Evolutionary conservation across 805 yeast genomes (phyloP).

Genomic region (Lipomyces sp.): DNA sequence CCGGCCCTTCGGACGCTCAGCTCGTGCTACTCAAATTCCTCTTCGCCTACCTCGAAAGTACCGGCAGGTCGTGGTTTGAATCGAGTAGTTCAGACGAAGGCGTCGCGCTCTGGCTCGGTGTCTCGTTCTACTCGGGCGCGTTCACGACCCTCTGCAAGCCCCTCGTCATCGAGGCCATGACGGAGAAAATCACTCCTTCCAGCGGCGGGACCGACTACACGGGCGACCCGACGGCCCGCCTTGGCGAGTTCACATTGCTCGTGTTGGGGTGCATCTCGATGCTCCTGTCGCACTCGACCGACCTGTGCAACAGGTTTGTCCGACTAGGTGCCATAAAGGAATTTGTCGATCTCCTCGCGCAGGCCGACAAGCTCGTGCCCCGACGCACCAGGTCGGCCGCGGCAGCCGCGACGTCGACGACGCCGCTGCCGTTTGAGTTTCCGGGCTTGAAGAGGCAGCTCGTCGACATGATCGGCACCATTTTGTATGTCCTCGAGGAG

Average conservation of each 20-base stretch:
- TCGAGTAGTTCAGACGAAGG: background rate
- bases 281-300: constrained; percentile 4
- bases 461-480: constrained; percentile 62
- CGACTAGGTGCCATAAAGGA: constrained; percentile 7
- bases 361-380: constrained; percentile 16
- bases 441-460: constrained; percentile 66
- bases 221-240: background rate
- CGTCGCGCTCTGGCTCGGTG: constrained; percentile 2
- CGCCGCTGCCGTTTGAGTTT: constrained; percentile 36
- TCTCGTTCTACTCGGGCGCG: constrained; percentile 4
- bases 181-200: constrained; percentile 6
- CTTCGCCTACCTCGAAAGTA: constrained; percentile 15
- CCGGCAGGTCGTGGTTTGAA: background rate
- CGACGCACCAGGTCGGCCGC: constrained; percentile 14
- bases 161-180: constrained; percentile 13
- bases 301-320: constrained; percentile 2
- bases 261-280: constrained; percentile 8
- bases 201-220: no score
- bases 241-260: constrained; percentile 3
- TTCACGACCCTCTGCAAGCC: constrained; percentile 14
- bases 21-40: constrained; percentile 12
- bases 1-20: constrained; percentile 9
- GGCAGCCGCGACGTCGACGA: background rate
- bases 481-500: constrained; percentile 55
- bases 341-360: constrained; percentile 12